These are phyloP conservation scores for Exophiala lecanii-corni DNA, from an alignment of 2,329 filamentous ascomycete genomes.

Conservation along the genomic window DNA sequence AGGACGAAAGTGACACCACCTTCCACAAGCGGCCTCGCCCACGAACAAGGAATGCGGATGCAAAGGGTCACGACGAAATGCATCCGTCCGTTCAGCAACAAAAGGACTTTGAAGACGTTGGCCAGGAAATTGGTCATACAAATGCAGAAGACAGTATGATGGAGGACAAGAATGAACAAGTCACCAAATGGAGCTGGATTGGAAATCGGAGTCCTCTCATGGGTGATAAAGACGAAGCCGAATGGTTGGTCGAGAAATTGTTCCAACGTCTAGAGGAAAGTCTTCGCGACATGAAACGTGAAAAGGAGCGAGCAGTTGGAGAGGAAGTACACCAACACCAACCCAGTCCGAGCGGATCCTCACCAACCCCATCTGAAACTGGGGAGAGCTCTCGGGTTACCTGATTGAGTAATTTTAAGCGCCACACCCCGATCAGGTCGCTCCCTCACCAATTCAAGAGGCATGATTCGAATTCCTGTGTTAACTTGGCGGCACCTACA, in stretches of 20 bases:
- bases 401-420: too few species aligned
- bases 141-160: neutral
- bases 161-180: conserved; percentile 4
- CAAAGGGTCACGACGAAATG: neutral
- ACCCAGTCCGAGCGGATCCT: too few species aligned
- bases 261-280: conserved; percentile 36
- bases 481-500: too few species aligned
- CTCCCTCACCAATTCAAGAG: too few species aligned
- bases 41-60: conserved; percentile 3
- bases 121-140: neutral
- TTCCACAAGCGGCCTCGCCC: conserved; percentile 27
- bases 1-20: conserved; percentile 38
- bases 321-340: too few species aligned
- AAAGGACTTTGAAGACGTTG: neutral
- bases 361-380: neutral
- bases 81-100: neutral
- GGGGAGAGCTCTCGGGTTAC: neutral
- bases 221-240: conserved; percentile 39
- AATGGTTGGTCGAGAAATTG: conserved; percentile 40
- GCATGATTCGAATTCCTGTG: too few species aligned
- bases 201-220: conserved; percentile 36
- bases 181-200: conserved; percentile 38
- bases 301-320: conserved; percentile 10
- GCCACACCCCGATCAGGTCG: too few species aligned
- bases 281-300: conserved; percentile 22